Percentiles rank a stretch among this genome's conserved stretches.
Conservation (phyloP, 345 rosid genomes). For the Excoecaria agallocha region DNA sequence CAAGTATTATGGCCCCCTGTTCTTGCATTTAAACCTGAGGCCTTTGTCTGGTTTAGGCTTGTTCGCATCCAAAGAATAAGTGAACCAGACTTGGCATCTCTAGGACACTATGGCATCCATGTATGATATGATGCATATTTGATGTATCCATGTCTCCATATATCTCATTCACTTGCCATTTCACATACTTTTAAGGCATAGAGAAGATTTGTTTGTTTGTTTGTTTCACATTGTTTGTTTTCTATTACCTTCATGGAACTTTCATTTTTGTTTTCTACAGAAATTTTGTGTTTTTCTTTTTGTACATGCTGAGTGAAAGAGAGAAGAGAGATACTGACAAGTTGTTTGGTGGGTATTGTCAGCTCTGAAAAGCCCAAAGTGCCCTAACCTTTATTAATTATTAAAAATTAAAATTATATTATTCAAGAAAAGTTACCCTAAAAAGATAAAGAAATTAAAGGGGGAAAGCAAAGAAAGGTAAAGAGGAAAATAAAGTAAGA, state of each 20-base stretch:
- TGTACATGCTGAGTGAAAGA: neutral
- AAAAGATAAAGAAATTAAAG: constrained; percentile 9
- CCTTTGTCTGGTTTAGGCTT: constrained; percentile 39
- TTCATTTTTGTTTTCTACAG: constrained; percentile 39
- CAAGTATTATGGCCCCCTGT: constrained; percentile 21
- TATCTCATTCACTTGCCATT: neutral
- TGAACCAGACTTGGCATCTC: constrained; percentile 3
- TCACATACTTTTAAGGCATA: constrained; percentile 19
- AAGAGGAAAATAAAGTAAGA: constrained; percentile 24
- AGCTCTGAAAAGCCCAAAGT: constrained; percentile 53
- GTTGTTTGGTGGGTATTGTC: constrained; percentile 36
- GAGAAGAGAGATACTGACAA: constrained; percentile 12
- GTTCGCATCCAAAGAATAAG: constrained; percentile 28
- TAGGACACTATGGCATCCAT: neutral
- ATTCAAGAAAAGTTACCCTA: constrained; percentile 16
- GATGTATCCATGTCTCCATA: neutral
- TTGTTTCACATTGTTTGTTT: constrained; percentile 19
- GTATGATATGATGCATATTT: neutral
- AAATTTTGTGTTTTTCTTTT: constrained; percentile 18
- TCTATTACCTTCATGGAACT: constrained; percentile 33
- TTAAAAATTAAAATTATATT: neutral
- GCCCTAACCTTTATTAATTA: constrained; percentile 25
- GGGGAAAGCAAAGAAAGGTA: neutral
- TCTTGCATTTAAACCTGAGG: constrained; percentile 37
- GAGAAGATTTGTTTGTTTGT: constrained; percentile 33